Evolutionary conservation across 805 yeast genomes (phyloP), one percentile per base, ranked within the genome.

Genomic region (Ogataea naganishii): DNA sequence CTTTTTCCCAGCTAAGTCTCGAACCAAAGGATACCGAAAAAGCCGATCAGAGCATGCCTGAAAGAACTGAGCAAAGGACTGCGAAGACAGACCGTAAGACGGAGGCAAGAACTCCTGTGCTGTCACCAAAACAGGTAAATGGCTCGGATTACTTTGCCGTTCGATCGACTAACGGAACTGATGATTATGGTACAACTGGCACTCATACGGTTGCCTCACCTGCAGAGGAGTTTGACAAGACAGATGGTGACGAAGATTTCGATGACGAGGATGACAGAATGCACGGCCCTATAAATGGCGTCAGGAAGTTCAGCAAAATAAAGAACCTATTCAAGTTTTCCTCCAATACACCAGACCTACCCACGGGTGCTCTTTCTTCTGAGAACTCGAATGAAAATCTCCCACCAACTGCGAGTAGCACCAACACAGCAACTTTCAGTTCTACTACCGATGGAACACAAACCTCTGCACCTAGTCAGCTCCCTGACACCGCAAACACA

Each of bases 261-360:
- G 18, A 30, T 15, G 23, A 15, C 23, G 28, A 12, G 7, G 23
- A 18, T 20, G 24, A 30, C 27, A 26, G 10, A 7, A 10, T n/a
- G n/a, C n/a, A n/a, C n/a, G n/a, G 13, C 7, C 23, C 20, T 5
- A n/a, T n/a, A 5, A 24, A 23, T 20, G 17, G 23, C 20, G 18
- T 25, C 15, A 15, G 23, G 20, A 45, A 47, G 25, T 38, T 51
- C 18, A 34, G 51, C 14, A 52, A 46, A 26, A 42, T 49, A 26
- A 49, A 43, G 31, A 47, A 43, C 23, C 29, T 54, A 18, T 49
- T 53, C 34, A 51, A 48, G 27, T 47, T 49, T 25, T 39, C 44
- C 25, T 40, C 45, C 7, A 32, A 18, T 25, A 21, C 32, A 18
- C 7, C 18, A 23, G 18, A 21, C 14, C 12, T 9, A 5, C 23